Base-by-base conservation (phyloP, 2,329 filamentous ascomycete species). In the Shiraia sp. region DNA sequence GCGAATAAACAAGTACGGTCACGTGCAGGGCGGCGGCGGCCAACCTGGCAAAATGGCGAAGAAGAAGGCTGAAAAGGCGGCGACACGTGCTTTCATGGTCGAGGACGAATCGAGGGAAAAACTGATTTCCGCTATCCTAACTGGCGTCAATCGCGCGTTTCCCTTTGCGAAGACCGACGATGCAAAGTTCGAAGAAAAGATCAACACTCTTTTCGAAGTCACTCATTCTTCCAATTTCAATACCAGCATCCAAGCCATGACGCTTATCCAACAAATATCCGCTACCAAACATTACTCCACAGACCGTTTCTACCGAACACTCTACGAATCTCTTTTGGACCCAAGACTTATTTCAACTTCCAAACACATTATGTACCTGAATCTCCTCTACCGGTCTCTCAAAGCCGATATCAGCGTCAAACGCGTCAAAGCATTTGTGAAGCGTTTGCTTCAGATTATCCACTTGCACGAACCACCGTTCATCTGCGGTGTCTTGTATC, bases 151-250 rank as follows among this genome's bases (percentile, higher is more conserved):
- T 70, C 88, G 93, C 55, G 91, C 93, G 7, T 91, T 96, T 57
- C 93, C 95, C 1, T 99, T 96, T 68, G 87, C 90, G 9, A 86
- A 86, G 51, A 83, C 87, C 1, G 88, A 93, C 61, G 84, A 88
- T 55, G 81, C 83, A 30, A 83, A 82, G 78, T 90, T 97, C 53
- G 88, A 95, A 61, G 84, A 86, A 44, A 92, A 99, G 63, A 81
- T 99, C 42, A 87, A 97, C 65, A 96, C 92, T 3, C 79, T 99
- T 17, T 99, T 96, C 79, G 86, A 84, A 59, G 93, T 99, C 60
- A 95, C 93, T 0, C 93, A 99, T 71, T 97, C 92, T 1, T 90
- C 92, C 42, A 99, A 99, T 70, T 97, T 99, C 79, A 99, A 97
- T 73, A 99, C 93, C 1, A 93, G 90, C 65, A 89, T 99, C 26